These are phyloP conservation scores for Ophiostoma piceae DNA, from an alignment of 2,329 filamentous ascomycete genomes.

Conservation along the genomic window DNA sequence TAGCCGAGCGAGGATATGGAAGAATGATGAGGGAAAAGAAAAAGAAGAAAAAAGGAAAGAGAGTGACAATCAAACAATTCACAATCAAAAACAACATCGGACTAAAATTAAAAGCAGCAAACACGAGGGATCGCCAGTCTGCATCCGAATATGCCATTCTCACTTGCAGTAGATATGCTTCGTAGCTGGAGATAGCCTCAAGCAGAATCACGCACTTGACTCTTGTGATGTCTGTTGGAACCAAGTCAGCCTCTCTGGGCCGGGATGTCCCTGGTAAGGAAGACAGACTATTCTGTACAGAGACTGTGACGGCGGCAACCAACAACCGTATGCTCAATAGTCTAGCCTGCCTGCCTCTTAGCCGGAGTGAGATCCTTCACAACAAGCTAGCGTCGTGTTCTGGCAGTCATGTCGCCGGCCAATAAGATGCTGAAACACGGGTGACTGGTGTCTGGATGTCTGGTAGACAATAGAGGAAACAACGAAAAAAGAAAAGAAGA, in stretches of 20 bases:
- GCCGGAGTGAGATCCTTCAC: slow-evolving; percentile 12
- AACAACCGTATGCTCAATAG: slow-evolving; percentile 16
- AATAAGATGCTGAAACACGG: slow-evolving; percentile 18
- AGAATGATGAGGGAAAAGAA: background rate
- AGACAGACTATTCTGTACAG: background rate
- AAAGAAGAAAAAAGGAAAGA: background rate
- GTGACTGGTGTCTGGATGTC: background rate
- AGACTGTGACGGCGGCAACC: slow-evolving; percentile 20
- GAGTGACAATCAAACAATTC: background rate
- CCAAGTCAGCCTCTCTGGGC: background rate
- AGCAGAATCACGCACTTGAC: background rate
- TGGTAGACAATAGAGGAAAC: background rate
- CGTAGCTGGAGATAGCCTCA: background rate
- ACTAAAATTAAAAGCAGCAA: background rate
- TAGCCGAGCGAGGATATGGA: slow-evolving; percentile 15
- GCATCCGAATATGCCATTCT: background rate
- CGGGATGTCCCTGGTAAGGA: background rate
- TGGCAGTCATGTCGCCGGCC: slow-evolving; percentile 7
- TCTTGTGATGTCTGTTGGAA: background rate
- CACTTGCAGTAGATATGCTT: too few relatives aligned
- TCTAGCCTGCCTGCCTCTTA: background rate
- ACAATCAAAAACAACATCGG: background rate
- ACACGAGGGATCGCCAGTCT: background rate
- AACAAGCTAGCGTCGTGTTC: slow-evolving; percentile 19
- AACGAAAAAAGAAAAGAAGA: background rate